Evolutionary conservation across 1,284 basidiomycete species (phyloP).

Genomic region (Sporisorium iseilematis-ciliati): DNA sequence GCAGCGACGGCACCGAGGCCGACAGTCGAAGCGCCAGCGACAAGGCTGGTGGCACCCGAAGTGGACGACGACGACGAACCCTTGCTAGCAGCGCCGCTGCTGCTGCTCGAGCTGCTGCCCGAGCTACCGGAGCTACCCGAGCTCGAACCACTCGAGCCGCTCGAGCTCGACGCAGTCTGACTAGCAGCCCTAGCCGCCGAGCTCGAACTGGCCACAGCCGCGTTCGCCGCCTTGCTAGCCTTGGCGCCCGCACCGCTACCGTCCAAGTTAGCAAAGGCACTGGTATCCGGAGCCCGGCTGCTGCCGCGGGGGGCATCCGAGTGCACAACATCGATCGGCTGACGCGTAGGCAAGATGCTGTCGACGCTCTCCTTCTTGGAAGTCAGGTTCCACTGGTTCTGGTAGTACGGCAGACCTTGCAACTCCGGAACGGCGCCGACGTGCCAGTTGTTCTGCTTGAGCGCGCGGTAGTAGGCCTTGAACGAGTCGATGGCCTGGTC

Average conservation of each 20-base stretch:
- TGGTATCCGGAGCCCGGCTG: conserved; percentile 41
- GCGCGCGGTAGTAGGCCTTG: conserved; percentile 45
- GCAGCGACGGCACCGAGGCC: conserved; percentile 37
- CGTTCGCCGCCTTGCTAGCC: conserved; percentile 20
- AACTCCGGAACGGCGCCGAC: conserved; percentile 50
- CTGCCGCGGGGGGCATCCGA: conserved; percentile 46
- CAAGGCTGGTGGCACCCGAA: conserved; percentile 28
- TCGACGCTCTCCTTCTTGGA: conserved; percentile 34
- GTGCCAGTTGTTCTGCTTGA: conserved; percentile 49
- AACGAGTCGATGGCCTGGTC: conserved; percentile 60
- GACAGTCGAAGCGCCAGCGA: conserved; percentile 32
- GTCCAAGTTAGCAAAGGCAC: conserved; percentile 40
- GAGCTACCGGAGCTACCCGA: too few species aligned
- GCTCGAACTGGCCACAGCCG: conserved; percentile 14
- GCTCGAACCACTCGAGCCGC: conserved; percentile 6
- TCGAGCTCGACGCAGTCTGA: background rate
- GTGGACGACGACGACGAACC: conserved; percentile 13
- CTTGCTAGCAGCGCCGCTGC: conserved; percentile 12
- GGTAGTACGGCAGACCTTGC: conserved; percentile 60
- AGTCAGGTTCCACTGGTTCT: conserved; percentile 58
- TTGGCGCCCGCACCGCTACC: conserved; percentile 24
- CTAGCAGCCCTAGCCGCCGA: background rate
- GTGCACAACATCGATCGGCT: conserved; percentile 45
- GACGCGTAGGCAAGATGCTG: conserved; percentile 47
- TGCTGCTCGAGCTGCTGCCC: background rate